Base-by-base conservation (phyloP, 108 stramenopile genomes). In the Skeletonema menzelii region DNA sequence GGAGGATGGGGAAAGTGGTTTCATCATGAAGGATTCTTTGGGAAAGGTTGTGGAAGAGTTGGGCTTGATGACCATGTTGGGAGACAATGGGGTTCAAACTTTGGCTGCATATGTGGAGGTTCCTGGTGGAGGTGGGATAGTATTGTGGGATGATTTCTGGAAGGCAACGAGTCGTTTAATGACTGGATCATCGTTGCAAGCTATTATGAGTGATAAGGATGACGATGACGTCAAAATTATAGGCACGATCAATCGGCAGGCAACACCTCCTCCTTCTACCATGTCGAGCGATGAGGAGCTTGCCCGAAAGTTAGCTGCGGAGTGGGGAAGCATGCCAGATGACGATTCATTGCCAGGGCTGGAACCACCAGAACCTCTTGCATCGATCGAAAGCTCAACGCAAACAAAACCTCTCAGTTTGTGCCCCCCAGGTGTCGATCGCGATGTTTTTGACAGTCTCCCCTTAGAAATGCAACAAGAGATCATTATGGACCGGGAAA, bases 131-230 rank as follows among this genome's bases (percentile, higher is more conserved):
- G 81, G 85, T 15, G 90, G 89, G 15, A 94, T 94, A 46, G 89
- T 94, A 40, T 66, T 94, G 24, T 94, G 93, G 93, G 87, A 88
- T 55, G 86, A 89, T 67, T 85, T 87, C 53, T 91, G 93, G 93
- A 91, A 86, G 59, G 72, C 55, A 55, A 55, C 71, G 10, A 82
- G 80, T 56, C 66, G 88, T 19, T 73, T 89, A 2, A 55, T 92
- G 76, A 84, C 84, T 42, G 91, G 88, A 12, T 86, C 88, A 14
- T 77, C 82, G 20, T 46, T 92, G 17, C 82, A 85, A 66, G 58
- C 61, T 42, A 83, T 92, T 20, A 70, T 92, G 63, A 3, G 24
- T 42, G 26, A 69, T 56, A 61, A 63, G 27, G 35, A 35, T 62
- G 40, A 30, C 47, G 24, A 31, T n/a, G 19, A 35, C 11, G 44